These are phyloP conservation scores for Margaritispora aquatica DNA, from an alignment of 495 filamentous ascomycete genomes.

Conservation along the genomic window DNA sequence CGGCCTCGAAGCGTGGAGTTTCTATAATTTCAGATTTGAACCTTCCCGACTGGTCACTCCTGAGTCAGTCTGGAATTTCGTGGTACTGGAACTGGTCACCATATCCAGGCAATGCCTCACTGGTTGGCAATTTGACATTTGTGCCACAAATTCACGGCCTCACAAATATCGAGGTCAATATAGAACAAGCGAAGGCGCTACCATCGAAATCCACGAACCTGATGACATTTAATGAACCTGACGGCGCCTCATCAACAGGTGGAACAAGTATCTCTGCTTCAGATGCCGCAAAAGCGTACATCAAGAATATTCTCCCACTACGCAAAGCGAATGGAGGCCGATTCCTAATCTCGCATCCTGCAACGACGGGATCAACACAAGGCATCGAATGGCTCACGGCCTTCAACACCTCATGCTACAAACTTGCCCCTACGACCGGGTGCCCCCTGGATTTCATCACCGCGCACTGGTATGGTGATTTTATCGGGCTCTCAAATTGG, in stretches of 20 bases:
- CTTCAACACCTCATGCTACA: conserved; percentile 50
- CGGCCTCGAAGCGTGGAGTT: neutral
- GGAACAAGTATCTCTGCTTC: conserved; percentile 51
- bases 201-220: conserved; percentile 37
- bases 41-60: neutral
- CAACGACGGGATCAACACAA: conserved; percentile 44
- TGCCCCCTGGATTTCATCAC: conserved; percentile 69
- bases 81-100: neutral
- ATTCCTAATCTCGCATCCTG: conserved; percentile 45
- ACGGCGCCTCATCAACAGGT: conserved; percentile 43
- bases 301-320: conserved; percentile 59
- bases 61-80: neutral
- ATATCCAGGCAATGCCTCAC: neutral
- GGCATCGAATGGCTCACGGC: conserved; percentile 59
- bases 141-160: neutral
- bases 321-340: conserved; percentile 42
- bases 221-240: conserved; percentile 72
- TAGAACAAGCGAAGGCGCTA: neutral
- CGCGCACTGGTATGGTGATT: conserved; percentile 76
- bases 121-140: neutral
- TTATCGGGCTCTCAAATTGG: conserved; percentile 58
- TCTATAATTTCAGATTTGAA: neutral
- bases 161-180: neutral
- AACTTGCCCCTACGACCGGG: conserved; percentile 27
- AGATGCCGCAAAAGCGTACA: conserved; percentile 58